phyloP scores from a whole-genome alignment of 192 early-diverging fungal species.

The Radiomyces spectabilis region DNA sequence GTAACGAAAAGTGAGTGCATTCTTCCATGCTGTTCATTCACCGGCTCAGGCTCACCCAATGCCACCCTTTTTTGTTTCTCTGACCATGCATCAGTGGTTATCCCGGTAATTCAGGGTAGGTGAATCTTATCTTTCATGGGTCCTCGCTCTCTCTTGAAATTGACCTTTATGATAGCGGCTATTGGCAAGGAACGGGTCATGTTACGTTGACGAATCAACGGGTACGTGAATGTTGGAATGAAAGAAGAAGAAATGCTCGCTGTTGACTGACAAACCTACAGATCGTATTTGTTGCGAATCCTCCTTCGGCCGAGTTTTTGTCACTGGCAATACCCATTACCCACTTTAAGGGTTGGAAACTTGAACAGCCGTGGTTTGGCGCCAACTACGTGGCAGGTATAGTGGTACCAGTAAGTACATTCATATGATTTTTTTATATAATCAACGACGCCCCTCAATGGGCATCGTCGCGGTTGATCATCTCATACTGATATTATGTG shows the following conservation, averaged over 20 bases:
- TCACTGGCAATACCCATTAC: conserved; percentile 21
- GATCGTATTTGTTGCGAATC: conserved; percentile 17
- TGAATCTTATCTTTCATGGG: background rate
- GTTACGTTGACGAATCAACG: conserved; percentile 17
- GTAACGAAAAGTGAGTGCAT: conserved; percentile 2
- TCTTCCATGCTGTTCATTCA: background rate
- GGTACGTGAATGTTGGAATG: background rate
- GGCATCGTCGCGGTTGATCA: conserved; percentile 3
- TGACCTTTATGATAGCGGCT: background rate
- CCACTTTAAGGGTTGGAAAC: conserved; percentile 30
- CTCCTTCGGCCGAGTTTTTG: conserved; percentile 1
- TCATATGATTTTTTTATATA: background rate
- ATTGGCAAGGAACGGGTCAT: background rate
- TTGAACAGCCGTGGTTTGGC: conserved; percentile 42
- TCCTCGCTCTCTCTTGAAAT: background rate
- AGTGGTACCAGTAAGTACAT: conserved; percentile 25
- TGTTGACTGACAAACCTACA: no score
- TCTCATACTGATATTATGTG: background rate
- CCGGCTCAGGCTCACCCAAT: background rate
- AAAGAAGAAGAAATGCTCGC: no score
- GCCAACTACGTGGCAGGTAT: conserved; percentile 37
- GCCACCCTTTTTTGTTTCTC: background rate
- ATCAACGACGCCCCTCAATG: no score
- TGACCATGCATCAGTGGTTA: conserved; percentile 7
- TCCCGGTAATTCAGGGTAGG: conserved; percentile 18